These are phyloP conservation scores for Stemphylium beticola DNA, from an alignment of 2,329 filamentous ascomycete species.

Conservation along the genomic window DNA sequence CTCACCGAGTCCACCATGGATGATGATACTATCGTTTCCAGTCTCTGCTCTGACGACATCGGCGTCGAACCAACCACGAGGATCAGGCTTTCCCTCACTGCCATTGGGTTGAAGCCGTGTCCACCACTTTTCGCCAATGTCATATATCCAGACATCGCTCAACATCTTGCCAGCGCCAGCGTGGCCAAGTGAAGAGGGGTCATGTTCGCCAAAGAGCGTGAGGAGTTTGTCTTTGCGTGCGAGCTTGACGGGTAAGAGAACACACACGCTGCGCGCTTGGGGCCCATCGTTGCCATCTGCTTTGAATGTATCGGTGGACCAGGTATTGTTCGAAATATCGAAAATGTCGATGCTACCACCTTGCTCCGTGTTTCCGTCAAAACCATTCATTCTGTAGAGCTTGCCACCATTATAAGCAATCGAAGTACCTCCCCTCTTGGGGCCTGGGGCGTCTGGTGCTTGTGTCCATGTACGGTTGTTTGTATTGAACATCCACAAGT, in stretches of 20 bases:
- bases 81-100: conserved; percentile 43
- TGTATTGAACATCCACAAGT: conserved; percentile 81
- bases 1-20: conserved; percentile 61
- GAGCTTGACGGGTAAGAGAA: conserved; percentile 52
- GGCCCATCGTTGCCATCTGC: conserved; percentile 57
- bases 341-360: conserved; percentile 75
- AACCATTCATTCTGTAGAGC: conserved; percentile 81
- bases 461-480: conserved; percentile 69
- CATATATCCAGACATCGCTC: conserved; percentile 58
- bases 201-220: conserved; percentile 61
- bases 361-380: conserved; percentile 71
- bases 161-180: conserved; percentile 64
- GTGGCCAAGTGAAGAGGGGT: conserved; percentile 61
- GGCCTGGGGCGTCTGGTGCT: conserved; percentile 70
- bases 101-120: conserved; percentile 33
- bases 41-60: conserved; percentile 48
- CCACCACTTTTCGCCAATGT: conserved; percentile 46
- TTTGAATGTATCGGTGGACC: conserved; percentile 48
- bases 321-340: conserved; percentile 47
- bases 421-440: conserved; percentile 69
- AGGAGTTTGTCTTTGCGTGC: conserved; percentile 50
- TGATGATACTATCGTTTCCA: conserved; percentile 49
- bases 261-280: conserved; percentile 57
- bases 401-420: conserved; percentile 69
- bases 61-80: conserved; percentile 62